Conservation (phyloP, 2,329 filamentous ascomycete species). For the Immersiporthe knoxdaviesiana region DNA sequence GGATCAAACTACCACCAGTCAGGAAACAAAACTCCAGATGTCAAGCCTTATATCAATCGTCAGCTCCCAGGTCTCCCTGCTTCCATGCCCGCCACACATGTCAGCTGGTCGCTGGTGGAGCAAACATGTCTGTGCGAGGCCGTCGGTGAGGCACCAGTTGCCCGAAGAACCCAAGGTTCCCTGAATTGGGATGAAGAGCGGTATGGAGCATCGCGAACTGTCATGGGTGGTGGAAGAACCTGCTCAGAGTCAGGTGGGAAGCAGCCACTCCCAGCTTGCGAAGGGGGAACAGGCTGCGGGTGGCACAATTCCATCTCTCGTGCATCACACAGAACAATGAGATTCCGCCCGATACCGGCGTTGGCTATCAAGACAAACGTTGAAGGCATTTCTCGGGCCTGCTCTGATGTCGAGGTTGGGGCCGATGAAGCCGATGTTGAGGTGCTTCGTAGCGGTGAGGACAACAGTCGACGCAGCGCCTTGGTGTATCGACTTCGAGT, state of each 20-base stretch:
- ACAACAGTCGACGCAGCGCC: not conserved
- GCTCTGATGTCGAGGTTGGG: not conserved
- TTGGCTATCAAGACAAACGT: not conserved
- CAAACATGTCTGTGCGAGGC: conserved; percentile 5
- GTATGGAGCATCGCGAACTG: not conserved
- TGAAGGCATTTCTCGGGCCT: not conserved
- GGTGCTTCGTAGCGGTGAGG: not conserved
- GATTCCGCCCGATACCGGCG: not conserved
- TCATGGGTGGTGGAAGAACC: not conserved
- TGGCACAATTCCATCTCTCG: not conserved
- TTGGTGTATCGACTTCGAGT: not conserved
- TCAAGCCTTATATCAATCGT: not conserved
- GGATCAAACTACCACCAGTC: not conserved
- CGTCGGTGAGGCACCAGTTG: not conserved
- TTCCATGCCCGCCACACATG: not conserved
- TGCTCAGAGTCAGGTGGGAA: not conserved
- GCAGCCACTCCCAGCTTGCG: not conserved
- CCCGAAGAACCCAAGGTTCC: not conserved
- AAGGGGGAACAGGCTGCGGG: not conserved
- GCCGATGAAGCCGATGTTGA: not conserved
- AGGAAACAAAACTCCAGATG: no score
- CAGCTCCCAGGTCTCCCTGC: not conserved
- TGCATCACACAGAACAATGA: not conserved
- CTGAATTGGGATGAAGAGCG: not conserved
- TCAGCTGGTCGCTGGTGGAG: not conserved